Base-by-base conservation (phyloP, 352 stramenopile species). In the Phytophthora lateralis region DNA sequence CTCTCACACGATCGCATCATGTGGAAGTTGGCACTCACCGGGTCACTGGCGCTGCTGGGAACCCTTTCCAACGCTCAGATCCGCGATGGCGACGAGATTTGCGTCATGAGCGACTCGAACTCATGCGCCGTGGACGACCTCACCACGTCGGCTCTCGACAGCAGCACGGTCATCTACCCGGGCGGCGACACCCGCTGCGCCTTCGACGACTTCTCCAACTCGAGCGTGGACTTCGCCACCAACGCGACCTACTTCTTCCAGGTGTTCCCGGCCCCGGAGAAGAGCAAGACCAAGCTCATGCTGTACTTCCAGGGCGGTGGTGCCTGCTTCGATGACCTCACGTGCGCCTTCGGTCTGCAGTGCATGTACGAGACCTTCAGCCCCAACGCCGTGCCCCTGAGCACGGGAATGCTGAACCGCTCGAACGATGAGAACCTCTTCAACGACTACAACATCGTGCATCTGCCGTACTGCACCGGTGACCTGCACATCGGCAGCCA, bases 231-330 rank as follows among this genome's bases (percentile, higher is more conserved):
- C 55, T 84, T 79, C 21, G 60, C 46, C n/a, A 81, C 76, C 20
- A 85, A 84, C 46, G 27, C 68, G 32, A 85, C 81, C 10, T 93
- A 84, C 68, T 90, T 90, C 56, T 90, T 90, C 69, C 79, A 90
- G 60, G 71, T 91, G 14, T 91, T 91, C 62, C 80, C 83, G 20
- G 71, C 73, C 29, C 59, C 65, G 15, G 64, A 78, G 15, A 47
- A 80, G 44, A 69, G 63, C 55, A 89, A 88, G 57, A 78, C 60
- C 32, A 92, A 93, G 63, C 60, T 93, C 14, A 60, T 93, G 53
- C 55, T 93, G 38, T 93, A 82, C 62, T 81, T 93, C 53, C 80
- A 90, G 54, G 81, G 79, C 45, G 81, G 81, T 26, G 83, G 83
- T 48, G 83, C 78, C 14, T 93, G 81, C 41, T 67, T 89, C 43